Conservation (phyloP, 306 rosid species). For the Quercus aquifolioides region DNA sequence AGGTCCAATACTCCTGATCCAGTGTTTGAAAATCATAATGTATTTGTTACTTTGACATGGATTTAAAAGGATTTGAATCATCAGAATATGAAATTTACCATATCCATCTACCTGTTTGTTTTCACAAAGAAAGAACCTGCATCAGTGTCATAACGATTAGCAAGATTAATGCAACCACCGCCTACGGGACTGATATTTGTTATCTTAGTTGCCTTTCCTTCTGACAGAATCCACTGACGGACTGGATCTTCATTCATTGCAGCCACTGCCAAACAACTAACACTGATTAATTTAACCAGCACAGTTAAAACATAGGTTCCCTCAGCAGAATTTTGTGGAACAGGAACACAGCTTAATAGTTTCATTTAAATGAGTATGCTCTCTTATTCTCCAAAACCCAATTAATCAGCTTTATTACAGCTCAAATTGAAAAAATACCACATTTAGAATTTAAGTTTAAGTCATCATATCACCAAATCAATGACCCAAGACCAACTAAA, state of each 20-base stretch:
- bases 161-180: slow-evolving; percentile 89
- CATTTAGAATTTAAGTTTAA: neutral
- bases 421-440: neutral
- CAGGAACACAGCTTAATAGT: neutral
- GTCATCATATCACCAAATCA: neutral
- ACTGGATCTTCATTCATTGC: slow-evolving; percentile 79
- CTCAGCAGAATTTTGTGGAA: neutral
- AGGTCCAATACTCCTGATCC: slow-evolving; percentile 82
- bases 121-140: slow-evolving; percentile 86
- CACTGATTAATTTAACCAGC: slow-evolving; percentile 5
- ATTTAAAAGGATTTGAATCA: neutral
- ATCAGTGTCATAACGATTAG: slow-evolving; percentile 78
- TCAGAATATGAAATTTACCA: slow-evolving; percentile 6
- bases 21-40: slow-evolving; percentile 28
- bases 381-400: neutral
- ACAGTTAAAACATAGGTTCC: neutral
- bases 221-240: slow-evolving; percentile 82
- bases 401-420: neutral
- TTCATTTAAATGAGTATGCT: neutral
- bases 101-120: slow-evolving; percentile 68
- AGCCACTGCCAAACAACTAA: slow-evolving; percentile 45
- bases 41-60: neutral
- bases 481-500: neutral
- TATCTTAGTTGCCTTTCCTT: slow-evolving; percentile 78
- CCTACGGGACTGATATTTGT: slow-evolving; percentile 76